Evolutionary conservation across 202 grass and related monocot genomes (phyloP).

Genomic region (Hordeum pubiflorum): DNA sequence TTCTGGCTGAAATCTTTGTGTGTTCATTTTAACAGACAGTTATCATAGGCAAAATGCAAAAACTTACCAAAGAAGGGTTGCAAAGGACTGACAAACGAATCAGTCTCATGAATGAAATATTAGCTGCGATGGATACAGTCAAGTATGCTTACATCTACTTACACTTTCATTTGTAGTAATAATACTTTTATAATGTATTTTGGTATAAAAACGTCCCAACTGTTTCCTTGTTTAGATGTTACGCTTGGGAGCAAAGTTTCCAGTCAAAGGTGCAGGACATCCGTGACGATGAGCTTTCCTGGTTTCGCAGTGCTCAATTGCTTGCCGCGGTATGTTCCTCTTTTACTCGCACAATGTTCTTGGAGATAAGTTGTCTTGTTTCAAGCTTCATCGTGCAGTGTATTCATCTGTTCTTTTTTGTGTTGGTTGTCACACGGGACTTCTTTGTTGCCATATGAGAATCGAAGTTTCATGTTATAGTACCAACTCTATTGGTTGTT

Average conservation of each 20-base stretch:
- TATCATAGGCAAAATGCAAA: slow-evolving; percentile 96
- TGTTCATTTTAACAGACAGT: slow-evolving; percentile 54
- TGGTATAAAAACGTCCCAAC: slow-evolving; percentile 13
- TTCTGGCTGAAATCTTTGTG: neutral
- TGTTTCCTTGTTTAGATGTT: slow-evolving; percentile 57
- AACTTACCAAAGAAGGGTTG: slow-evolving; percentile 83
- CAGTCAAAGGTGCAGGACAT: slow-evolving; percentile 89
- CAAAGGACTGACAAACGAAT: slow-evolving; percentile 99
- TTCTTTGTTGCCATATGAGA: neutral
- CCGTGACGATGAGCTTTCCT: slow-evolving; percentile 91
- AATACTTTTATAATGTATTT: neutral
- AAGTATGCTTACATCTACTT: slow-evolving; percentile 60
- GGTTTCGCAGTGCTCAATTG: slow-evolving; percentile 92
- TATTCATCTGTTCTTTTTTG: neutral
- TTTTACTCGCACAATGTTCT: slow-evolving; percentile 2
- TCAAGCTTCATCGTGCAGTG: slow-evolving; percentile 7
- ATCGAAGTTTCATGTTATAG: neutral
- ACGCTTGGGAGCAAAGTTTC: slow-evolving; percentile 99
- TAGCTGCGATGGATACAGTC: slow-evolving; percentile 97
- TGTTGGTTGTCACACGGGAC: neutral
- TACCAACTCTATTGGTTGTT: neutral
- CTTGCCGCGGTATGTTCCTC: slow-evolving; percentile 63
- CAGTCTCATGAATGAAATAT: slow-evolving; percentile 96
- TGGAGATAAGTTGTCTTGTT: neutral
- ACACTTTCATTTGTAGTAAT: neutral